Percentiles rank a stretch among this genome's conserved stretches.
Evolutionary conservation across 148 eudicot genomes (phyloP).

Genomic region (Simmondsia chinensis): DNA sequence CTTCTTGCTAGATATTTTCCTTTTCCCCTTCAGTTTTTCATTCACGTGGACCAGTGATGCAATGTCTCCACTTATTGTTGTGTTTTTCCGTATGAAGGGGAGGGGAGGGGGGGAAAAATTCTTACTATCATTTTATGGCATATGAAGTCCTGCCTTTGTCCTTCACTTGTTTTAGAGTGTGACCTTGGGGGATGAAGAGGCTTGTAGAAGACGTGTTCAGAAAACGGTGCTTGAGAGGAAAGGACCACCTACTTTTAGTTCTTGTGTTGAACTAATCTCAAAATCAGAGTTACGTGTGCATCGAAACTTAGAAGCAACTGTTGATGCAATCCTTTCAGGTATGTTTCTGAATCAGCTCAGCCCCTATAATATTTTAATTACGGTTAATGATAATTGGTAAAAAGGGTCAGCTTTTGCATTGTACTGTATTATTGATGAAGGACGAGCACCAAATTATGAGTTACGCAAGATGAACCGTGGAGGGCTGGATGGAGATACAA

Average conservation of each 20-base stretch:
- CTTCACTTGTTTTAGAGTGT: slow-evolving; percentile 56
- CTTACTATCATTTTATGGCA: no score
- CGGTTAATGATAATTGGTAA: background rate
- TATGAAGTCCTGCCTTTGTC: background rate
- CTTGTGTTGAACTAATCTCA: slow-evolving; percentile 84
- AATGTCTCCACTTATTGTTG: no score
- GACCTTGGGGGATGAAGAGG: slow-evolving; percentile 98
- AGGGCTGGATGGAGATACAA: slow-evolving; percentile 18
- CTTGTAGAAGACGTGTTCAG: slow-evolving; percentile 88
- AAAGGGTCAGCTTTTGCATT: background rate
- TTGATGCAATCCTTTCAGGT: slow-evolving; percentile 87
- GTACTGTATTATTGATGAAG: slow-evolving; percentile 38
- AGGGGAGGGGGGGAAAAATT: no score
- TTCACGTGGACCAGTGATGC: no score
- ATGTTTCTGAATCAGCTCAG: no score
- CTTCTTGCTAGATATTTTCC: no score
- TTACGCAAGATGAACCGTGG: slow-evolving; percentile 51
- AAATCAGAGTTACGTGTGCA: slow-evolving; percentile 73
- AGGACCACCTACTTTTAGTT: slow-evolving; percentile 82
- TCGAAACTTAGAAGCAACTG: slow-evolving; percentile 67
- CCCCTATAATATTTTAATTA: no score
- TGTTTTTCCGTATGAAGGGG: no score
- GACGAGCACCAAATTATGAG: slow-evolving; percentile 67
- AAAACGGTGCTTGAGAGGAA: slow-evolving; percentile 83
- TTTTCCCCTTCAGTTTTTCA: no score